Conservation (phyloP, 2,329 filamentous ascomycete genomes). For the Reticulascus tulasneorum region DNA sequence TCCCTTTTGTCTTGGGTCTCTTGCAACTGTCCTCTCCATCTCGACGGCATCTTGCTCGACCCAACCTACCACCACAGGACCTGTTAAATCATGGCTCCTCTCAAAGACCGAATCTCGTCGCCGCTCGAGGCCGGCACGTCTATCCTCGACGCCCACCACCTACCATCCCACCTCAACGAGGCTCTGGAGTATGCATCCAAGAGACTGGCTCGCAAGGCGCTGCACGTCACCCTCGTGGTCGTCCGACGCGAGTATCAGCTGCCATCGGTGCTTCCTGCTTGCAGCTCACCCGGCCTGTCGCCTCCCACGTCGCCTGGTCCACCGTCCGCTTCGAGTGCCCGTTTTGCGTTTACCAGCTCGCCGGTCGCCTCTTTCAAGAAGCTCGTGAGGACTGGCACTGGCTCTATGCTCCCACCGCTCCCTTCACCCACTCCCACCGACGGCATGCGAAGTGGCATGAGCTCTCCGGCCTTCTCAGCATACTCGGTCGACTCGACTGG, state of each 20-base stretch:
- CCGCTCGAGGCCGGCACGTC: slow-evolving; percentile 61
- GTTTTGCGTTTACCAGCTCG: slow-evolving; percentile 21
- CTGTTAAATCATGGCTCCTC: slow-evolving; percentile 30
- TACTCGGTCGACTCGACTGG: slow-evolving; percentile 23
- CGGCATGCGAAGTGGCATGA: slow-evolving; percentile 20
- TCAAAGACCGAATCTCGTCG: slow-evolving; percentile 57
- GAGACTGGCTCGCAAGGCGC: slow-evolving; percentile 49
- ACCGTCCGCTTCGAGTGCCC: slow-evolving; percentile 22
- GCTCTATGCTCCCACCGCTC: slow-evolving; percentile 19
- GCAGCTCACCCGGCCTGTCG: slow-evolving; percentile 25
- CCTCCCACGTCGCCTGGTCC: slow-evolving; percentile 15
- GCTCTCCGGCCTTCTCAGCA: slow-evolving; percentile 29
- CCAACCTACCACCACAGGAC: slow-evolving; percentile 17
- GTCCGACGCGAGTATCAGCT: slow-evolving; percentile 54
- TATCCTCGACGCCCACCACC: slow-evolving; percentile 52
- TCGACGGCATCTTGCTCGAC: background rate
- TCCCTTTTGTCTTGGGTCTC: background rate
- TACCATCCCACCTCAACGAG: slow-evolving; percentile 50
- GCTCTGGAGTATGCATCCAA: slow-evolving; percentile 57
- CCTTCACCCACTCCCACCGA: slow-evolving; percentile 16
- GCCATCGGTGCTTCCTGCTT: slow-evolving; percentile 29
- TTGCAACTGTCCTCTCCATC: slow-evolving; percentile 1
- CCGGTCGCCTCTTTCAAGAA: slow-evolving; percentile 31
- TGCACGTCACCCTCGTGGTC: slow-evolving; percentile 56
- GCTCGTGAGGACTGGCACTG: slow-evolving; percentile 34